A percentile compares a stretch with the other conserved stretches of the same genome.
Conservation (phyloP, 2,329 filamentous ascomycete genomes). For the Trichoderma arundinaceum region DNA sequence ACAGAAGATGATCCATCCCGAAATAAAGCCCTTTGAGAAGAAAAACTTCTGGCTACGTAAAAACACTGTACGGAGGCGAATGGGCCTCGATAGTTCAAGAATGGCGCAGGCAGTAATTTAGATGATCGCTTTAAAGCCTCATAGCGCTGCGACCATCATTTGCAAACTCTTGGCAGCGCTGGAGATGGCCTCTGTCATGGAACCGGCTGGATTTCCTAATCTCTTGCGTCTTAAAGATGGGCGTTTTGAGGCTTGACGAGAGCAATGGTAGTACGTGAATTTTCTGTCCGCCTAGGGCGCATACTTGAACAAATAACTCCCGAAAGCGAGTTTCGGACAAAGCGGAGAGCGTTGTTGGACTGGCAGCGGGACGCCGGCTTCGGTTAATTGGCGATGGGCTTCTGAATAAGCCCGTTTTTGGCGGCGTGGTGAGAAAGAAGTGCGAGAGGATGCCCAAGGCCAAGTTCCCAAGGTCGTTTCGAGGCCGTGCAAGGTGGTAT, state of each 20-base stretch:
- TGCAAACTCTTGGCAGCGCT: neutral
- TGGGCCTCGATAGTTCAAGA: slow-evolving; percentile 8
- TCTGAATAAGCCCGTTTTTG: slow-evolving; percentile 20
- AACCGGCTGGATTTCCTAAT: neutral
- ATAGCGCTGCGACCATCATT: slow-evolving; percentile 3
- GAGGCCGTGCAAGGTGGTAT: neutral
- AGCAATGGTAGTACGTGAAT: neutral
- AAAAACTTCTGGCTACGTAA: neutral
- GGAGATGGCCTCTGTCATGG: neutral
- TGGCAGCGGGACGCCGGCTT: slow-evolving; percentile 23
- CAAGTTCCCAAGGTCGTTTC: neutral
- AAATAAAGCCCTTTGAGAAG: neutral
- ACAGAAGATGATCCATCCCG: neutral
- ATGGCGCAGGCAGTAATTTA: slow-evolving; percentile 7
- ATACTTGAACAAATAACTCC: neutral
- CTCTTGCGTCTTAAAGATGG: no score
- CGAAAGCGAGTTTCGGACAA: slow-evolving; percentile 13
- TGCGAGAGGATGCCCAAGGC: slow-evolving; percentile 1
- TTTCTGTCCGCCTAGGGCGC: neutral
- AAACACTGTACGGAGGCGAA: slow-evolving; percentile 26
- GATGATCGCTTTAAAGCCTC: neutral
- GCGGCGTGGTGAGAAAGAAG: slow-evolving; percentile 29
- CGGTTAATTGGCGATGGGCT: slow-evolving; percentile 27
- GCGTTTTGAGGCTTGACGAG: neutral
- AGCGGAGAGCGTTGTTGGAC: neutral